Conservation (phyloP, 23 red algal genomes). For the Chondrus crispus region DNA sequence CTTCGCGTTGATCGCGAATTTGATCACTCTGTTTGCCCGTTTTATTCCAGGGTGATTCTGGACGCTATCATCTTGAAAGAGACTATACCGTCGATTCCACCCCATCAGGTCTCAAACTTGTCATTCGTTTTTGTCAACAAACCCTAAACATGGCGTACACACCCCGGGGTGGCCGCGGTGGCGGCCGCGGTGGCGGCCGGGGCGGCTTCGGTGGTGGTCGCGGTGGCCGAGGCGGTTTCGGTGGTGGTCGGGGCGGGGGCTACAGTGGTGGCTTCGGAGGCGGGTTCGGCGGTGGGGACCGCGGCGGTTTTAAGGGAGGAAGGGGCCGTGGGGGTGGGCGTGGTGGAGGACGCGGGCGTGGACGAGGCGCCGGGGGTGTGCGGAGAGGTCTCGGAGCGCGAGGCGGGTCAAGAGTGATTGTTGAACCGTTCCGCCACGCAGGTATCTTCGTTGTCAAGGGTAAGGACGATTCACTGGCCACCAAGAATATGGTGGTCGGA, state of each 20-base stretch:
- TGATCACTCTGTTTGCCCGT: too few species aligned
- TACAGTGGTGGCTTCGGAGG: conserved; percentile 38
- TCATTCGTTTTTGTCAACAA: not conserved
- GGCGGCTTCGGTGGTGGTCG: conserved; percentile 44
- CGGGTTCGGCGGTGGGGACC: conserved; percentile 47
- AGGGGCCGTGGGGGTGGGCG: conserved; percentile 38
- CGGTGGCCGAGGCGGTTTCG: conserved; percentile 28
- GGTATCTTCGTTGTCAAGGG: conserved; percentile 92
- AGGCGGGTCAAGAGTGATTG: conserved; percentile 80
- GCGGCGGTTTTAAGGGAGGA: conserved; percentile 62
- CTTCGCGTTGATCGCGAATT: too few species aligned
- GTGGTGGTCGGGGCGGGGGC: conserved; percentile 41
- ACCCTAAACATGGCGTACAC: conserved; percentile 50
- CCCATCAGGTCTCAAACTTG: too few species aligned
- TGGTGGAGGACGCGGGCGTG: conserved; percentile 46
- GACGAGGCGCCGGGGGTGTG: conserved; percentile 19
- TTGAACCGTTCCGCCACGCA: conserved; percentile 86
- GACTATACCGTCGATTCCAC: too few species aligned
- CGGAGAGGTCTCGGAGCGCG: conserved; percentile 40
- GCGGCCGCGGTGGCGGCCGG: conserved; percentile 41
- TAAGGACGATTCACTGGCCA: conserved; percentile 95
- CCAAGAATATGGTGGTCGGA: conserved; percentile 88
- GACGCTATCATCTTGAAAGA: too few species aligned
- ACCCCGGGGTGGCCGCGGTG: conserved; percentile 47
- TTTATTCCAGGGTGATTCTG: too few species aligned